Conservation (phyloP, 2,329 filamentous ascomycete genomes). For the Fusarium nanum region DNA sequence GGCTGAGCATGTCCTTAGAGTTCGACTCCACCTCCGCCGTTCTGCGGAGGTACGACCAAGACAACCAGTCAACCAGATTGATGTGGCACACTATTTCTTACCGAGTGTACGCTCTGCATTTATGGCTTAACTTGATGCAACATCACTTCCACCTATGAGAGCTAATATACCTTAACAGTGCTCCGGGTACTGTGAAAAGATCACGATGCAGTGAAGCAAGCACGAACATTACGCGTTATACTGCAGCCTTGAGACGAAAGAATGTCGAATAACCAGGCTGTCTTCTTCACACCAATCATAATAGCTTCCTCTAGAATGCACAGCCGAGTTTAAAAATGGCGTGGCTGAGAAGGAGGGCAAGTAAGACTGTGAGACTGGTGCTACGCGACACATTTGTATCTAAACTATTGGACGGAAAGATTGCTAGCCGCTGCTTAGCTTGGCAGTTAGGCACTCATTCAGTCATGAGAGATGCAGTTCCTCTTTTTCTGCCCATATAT, state of each 20-base stretch:
- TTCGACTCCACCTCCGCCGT: background rate
- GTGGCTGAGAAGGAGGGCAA: background rate
- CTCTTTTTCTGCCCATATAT: background rate
- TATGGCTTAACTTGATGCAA: background rate
- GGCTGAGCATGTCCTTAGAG: background rate
- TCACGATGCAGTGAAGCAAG: background rate
- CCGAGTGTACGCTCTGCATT: background rate
- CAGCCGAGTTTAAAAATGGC: background rate
- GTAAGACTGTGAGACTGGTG: background rate
- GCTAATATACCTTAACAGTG: background rate
- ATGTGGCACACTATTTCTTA: background rate
- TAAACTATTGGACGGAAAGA: background rate
- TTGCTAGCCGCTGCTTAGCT: background rate
- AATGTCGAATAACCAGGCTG: background rate
- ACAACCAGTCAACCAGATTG: background rate
- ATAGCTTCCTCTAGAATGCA: background rate
- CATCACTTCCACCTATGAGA: background rate
- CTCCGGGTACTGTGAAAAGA: background rate
- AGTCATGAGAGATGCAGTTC: background rate
- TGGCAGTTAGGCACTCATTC: background rate
- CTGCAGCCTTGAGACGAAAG: background rate
- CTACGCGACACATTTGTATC: background rate
- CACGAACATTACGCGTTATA: background rate
- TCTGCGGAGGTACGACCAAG: background rate
- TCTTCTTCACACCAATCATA: background rate